Conservation (phyloP, 208 protist genomes). For the Wallacemonas sp. region DNA sequence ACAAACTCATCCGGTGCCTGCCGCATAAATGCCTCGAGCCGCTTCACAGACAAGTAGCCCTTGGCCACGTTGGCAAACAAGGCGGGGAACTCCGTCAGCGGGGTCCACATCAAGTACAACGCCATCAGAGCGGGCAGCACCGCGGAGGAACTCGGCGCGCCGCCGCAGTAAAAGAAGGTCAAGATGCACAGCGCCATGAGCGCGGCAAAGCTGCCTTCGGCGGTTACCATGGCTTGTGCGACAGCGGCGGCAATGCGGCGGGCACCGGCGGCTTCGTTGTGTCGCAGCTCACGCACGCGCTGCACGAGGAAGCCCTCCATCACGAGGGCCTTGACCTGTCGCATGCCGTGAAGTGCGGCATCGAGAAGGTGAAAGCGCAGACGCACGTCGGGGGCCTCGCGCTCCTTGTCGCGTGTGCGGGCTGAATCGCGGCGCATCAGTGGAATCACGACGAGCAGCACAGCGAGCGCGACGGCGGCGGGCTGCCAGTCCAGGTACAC, state of each 20-base stretch:
- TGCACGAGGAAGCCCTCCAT: conserved; percentile 40
- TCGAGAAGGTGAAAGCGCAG: conserved; percentile 45
- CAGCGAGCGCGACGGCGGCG: conserved; percentile 34
- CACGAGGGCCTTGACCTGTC: conserved; percentile 62
- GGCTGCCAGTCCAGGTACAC: conserved; percentile 42
- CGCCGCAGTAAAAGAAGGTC: conserved; percentile 17
- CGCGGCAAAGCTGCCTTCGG: conserved; percentile 28
- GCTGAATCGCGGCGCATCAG: conserved; percentile 28
- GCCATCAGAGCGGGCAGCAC: conserved; percentile 46
- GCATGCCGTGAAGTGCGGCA: conserved; percentile 40
- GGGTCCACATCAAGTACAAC: conserved; percentile 42
- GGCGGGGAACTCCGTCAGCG: conserved; percentile 49
- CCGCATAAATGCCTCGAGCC: conserved; percentile 60
- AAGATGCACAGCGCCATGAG: conserved; percentile 30
- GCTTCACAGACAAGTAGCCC: conserved; percentile 61
- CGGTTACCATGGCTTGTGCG: conserved; percentile 26
- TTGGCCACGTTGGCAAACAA: conserved; percentile 50
- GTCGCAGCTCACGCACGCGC: conserved; percentile 32
- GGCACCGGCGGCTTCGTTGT: conserved; percentile 24
- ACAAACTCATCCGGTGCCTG: conserved; percentile 69
- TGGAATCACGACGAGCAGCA: conserved; percentile 34
- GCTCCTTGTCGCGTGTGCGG: conserved; percentile 33
- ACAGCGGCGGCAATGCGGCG: conserved; percentile 29
- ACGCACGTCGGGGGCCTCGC: conserved; percentile 18
- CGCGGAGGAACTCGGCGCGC: conserved; percentile 5